Conservation (phyloP, 768 basidiomycete genomes). For the Russula dissimulans region DNA sequence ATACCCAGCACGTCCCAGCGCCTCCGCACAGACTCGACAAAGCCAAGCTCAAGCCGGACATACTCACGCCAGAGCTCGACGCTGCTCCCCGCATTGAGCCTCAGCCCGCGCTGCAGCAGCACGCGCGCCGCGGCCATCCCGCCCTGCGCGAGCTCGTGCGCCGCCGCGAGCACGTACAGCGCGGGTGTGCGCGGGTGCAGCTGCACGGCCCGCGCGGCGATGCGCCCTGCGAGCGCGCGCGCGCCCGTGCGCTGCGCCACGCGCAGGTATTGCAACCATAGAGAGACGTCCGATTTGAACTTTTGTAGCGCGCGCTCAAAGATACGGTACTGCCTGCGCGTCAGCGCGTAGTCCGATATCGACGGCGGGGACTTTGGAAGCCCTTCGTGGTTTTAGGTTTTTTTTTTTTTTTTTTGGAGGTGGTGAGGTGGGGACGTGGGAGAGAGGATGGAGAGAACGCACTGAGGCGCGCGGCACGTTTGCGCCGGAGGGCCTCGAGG, state of each 20-base stretch:
- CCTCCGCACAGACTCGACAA: conserved; percentile 68
- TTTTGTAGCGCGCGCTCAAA: conserved; percentile 84
- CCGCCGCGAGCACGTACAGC: conserved; percentile 78
- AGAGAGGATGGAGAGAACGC: conserved; percentile 21
- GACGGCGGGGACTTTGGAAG: conserved; percentile 36
- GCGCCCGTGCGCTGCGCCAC: conserved; percentile 77
- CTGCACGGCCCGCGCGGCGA: conserved; percentile 83
- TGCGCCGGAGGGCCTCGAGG: conserved; percentile 70
- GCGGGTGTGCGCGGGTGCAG: conserved; percentile 71
- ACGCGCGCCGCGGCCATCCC: conserved; percentile 75
- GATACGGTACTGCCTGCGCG: conserved; percentile 77
- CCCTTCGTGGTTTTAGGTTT: not conserved
- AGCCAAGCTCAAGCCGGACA: conserved; percentile 82
- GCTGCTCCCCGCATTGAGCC: conserved; percentile 64
- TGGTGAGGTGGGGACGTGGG: not conserved
- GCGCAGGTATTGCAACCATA: conserved; percentile 87
- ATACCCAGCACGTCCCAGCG: conserved; percentile 80
- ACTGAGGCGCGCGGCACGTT: conserved; percentile 68
- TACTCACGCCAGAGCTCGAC: conserved; percentile 83
- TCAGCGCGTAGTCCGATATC: conserved; percentile 77
- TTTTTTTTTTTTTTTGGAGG: not conserved
- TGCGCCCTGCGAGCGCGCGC: conserved; percentile 66
- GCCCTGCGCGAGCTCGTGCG: conserved; percentile 67
- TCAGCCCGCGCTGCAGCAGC: conserved; percentile 76
- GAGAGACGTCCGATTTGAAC: conserved; percentile 78